phyloP scores from a whole-genome alignment of 768 basidiomycete species.

The Bullera alba region DNA sequence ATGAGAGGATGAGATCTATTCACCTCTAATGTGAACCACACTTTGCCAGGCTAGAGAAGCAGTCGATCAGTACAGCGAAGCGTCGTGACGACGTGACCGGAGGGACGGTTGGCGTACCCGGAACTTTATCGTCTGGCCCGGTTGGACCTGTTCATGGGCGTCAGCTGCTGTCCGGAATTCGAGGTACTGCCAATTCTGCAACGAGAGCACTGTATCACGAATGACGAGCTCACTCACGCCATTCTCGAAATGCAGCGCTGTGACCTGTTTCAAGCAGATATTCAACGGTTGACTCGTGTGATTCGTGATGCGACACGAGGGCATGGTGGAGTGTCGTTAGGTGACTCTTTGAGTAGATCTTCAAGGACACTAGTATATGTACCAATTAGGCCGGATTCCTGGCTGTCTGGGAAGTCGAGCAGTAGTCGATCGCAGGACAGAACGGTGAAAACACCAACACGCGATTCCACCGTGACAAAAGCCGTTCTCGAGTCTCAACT shows the following conservation, averaged over 20 bases:
- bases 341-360: too few species aligned
- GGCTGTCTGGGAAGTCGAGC: too few species aligned
- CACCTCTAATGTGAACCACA: constrained; percentile 42
- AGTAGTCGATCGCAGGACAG: too few species aligned
- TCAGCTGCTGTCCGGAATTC: background rate
- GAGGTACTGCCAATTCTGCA: too few species aligned
- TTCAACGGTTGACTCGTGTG: constrained; percentile 32
- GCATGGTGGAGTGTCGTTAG: too few species aligned
- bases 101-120: constrained; percentile 12
- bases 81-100: background rate
- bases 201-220: background rate
- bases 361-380: too few species aligned
- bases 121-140: constrained; percentile 39
- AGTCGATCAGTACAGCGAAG: background rate
- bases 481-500: too few species aligned
- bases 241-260: constrained; percentile 42
- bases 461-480: too few species aligned
- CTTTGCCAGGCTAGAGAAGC: constrained; percentile 28
- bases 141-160: constrained; percentile 14
- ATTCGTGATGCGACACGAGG: constrained; percentile 38
- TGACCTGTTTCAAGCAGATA: constrained; percentile 41
- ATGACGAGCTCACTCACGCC: constrained; percentile 9
- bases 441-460: too few species aligned
- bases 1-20: background rate
- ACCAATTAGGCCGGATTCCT: too few species aligned